These are phyloP conservation scores for Raffaelea deltoideospora DNA, from an alignment of 2,329 filamentous ascomycete species.

Conservation along the genomic window DNA sequence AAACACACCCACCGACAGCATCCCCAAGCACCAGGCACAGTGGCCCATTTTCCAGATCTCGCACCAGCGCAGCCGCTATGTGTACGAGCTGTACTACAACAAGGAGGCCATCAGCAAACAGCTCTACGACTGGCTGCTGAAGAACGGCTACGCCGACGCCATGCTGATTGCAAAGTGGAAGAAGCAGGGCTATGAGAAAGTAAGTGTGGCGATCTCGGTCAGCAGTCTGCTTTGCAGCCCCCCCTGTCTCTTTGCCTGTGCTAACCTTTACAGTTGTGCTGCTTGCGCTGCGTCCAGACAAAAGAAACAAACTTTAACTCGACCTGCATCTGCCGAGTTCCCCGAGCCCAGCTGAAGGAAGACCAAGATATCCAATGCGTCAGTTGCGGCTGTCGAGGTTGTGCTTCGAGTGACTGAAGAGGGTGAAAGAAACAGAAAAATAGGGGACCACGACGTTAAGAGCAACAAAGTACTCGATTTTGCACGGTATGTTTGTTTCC, in stretches of 20 bases:
- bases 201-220: slow-evolving; percentile 20
- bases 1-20: slow-evolving; percentile 70
- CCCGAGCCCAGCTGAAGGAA: slow-evolving; percentile 77
- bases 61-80: slow-evolving; percentile 81
- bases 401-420: slow-evolving; percentile 42
- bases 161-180: slow-evolving; percentile 99
- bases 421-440: no score
- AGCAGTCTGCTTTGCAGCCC: not conserved
- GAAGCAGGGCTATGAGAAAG: slow-evolving; percentile 98
- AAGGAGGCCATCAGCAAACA: slow-evolving; percentile 88
- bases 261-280: slow-evolving; percentile 55
- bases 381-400: slow-evolving; percentile 85
- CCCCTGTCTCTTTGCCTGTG: not conserved
- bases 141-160: slow-evolving; percentile 90
- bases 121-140: slow-evolving; percentile 90
- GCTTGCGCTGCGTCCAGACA: slow-evolving; percentile 92
- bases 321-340: slow-evolving; percentile 93
- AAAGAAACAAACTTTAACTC: slow-evolving; percentile 99
- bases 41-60: slow-evolving; percentile 98
- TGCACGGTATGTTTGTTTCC: no score
- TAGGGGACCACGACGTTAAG: no score
- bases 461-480: no score
- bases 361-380: slow-evolving; percentile 86
- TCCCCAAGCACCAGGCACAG: slow-evolving; percentile 71
- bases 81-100: slow-evolving; percentile 96